Percentiles rank a stretch among this genome's conserved stretches.
phyloP scores from a whole-genome alignment of 805 yeast species.

The Kuraishia hungarica region DNA sequence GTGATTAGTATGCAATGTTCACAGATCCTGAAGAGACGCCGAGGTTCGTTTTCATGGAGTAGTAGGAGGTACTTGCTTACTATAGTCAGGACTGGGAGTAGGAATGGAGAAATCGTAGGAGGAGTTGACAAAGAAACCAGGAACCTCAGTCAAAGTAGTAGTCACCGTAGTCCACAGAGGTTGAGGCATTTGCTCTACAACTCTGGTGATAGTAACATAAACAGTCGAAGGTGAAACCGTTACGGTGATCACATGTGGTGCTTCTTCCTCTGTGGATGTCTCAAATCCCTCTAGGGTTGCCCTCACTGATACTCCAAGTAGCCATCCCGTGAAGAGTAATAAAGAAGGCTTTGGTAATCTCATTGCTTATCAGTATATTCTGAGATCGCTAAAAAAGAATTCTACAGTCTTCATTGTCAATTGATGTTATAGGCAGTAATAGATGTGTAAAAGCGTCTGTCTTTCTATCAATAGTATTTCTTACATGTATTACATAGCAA shows the following conservation, averaged over 20 bases:
- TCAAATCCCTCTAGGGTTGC: neutral
- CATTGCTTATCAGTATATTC: neutral
- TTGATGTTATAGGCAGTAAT: too few relatives aligned
- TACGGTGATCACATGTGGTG: neutral
- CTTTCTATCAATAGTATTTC: too few relatives aligned
- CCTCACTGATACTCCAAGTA: neutral
- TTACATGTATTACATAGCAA: too few relatives aligned
- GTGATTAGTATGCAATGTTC: neutral
- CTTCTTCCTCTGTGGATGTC: neutral
- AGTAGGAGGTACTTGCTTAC: neutral
- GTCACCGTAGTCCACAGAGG: slow-evolving; percentile 1
- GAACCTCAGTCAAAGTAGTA: neutral
- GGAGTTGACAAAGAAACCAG: neutral
- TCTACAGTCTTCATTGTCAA: too few relatives aligned
- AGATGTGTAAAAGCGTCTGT: too few relatives aligned
- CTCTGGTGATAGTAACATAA: slow-evolving; percentile 1
- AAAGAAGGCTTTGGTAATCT: neutral
- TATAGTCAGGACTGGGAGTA: neutral
- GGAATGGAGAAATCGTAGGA: neutral
- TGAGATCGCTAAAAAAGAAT: too few relatives aligned
- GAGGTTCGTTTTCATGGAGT: too few relatives aligned
- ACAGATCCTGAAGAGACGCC: too few relatives aligned
- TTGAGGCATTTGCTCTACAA: neutral
- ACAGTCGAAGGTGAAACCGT: neutral
- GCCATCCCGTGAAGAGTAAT: neutral